A percentile compares a stretch with the other conserved stretches of the same genome.
These are phyloP conservation scores for Poa annua DNA, from an alignment of 176 grass and related monocot species.

Conservation along the genomic window DNA sequence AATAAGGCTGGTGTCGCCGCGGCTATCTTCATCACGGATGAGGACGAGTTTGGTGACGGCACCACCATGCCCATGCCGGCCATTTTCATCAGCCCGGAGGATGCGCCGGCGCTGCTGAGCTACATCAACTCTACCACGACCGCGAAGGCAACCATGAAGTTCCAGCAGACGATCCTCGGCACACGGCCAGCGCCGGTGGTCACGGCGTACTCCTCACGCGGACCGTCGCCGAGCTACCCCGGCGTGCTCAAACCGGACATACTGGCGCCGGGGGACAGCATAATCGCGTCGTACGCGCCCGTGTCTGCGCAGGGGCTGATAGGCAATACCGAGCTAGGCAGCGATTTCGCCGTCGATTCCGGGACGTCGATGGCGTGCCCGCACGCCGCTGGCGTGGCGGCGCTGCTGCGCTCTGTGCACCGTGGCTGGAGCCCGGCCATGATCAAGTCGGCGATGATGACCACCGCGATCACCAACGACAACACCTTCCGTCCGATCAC, in stretches of 20 bases:
- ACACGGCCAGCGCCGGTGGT: constrained; percentile 46
- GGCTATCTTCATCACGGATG: constrained; percentile 61
- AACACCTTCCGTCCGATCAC: constrained; percentile 53
- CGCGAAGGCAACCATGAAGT: constrained; percentile 49
- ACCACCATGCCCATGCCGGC: constrained; percentile 51
- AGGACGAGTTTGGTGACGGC: not conserved
- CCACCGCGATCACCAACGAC: constrained; percentile 54
- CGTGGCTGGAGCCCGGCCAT: constrained; percentile 69
- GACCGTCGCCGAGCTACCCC: constrained; percentile 55
- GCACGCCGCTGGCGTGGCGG: constrained; percentile 64
- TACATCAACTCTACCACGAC: constrained; percentile 50
- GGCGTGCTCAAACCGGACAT: constrained; percentile 73
- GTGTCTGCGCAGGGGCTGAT: not conserved
- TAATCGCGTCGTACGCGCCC: constrained; percentile 51
- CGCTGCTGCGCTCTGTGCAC: constrained; percentile 53
- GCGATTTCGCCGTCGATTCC: constrained; percentile 43
- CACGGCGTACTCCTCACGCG: constrained; percentile 52
- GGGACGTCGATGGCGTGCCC: constrained; percentile 84
- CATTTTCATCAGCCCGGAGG: constrained; percentile 41
- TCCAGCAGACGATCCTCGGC: constrained; percentile 63
- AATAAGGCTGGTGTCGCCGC: constrained; percentile 33
- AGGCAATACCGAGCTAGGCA: constrained; percentile 26
- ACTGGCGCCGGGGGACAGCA: constrained; percentile 52
- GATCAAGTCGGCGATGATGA: constrained; percentile 86
- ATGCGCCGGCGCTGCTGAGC: constrained; percentile 43